Conservation (phyloP, 2,329 filamentous ascomycete species). For the Nemania serpens region DNA sequence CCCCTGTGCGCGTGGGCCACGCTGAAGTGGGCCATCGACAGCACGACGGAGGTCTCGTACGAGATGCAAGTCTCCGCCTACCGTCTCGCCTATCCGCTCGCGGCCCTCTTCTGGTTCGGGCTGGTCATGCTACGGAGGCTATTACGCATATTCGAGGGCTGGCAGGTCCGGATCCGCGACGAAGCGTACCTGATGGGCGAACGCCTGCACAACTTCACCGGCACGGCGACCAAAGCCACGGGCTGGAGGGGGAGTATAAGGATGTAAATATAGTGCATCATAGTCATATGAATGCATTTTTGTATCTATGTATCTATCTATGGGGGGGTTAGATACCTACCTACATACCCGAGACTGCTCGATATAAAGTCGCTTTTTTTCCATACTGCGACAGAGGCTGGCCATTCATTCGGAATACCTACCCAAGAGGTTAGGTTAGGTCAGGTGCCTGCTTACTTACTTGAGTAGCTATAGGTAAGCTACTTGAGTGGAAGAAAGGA, state of each 20-base stretch:
- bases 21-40: slow-evolving; percentile 43
- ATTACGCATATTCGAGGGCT: slow-evolving; percentile 68
- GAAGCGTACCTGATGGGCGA: slow-evolving; percentile 97
- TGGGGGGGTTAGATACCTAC: not conserved
- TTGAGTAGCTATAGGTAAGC: too few relatives aligned
- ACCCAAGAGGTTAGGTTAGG: too few relatives aligned
- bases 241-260: slow-evolving; percentile 35
- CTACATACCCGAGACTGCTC: not conserved
- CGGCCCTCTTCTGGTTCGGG: slow-evolving; percentile 55
- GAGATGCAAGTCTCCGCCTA: slow-evolving; percentile 48
- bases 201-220: slow-evolving; percentile 82
- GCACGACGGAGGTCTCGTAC: slow-evolving; percentile 30
- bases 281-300: not conserved
- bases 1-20: slow-evolving; percentile 60
- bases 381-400: too few relatives aligned
- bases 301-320: too few relatives aligned
- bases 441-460: too few relatives aligned
- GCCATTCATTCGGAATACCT: too few relatives aligned
- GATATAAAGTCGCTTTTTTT: too few relatives aligned
- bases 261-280: slow-evolving; percentile 21
- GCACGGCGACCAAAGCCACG: slow-evolving; percentile 33
- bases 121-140: slow-evolving; percentile 55
- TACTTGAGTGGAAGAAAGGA: too few relatives aligned
- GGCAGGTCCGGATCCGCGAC: slow-evolving; percentile 83
- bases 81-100: slow-evolving; percentile 71